Evolutionary conservation across 225 moss, liverwort and hornwort genomes (phyloP).

Genomic region (Thuidium tamariscinum): DNA sequence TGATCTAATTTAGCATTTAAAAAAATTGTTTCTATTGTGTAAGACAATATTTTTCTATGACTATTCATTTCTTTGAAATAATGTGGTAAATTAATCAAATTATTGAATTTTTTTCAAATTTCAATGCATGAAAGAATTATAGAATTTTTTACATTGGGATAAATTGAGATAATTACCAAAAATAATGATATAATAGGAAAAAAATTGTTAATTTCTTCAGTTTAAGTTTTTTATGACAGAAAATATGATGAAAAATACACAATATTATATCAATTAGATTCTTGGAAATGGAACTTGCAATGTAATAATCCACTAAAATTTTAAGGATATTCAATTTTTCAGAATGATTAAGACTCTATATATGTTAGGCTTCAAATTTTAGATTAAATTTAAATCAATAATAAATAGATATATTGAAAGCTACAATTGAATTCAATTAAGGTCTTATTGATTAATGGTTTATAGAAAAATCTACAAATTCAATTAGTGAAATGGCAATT

Average conservation of each 20-base stretch:
- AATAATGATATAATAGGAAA: not conserved
- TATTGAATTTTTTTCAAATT: not conserved
- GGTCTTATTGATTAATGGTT: not conserved
- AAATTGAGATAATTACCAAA: accelerated
- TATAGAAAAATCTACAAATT: not conserved
- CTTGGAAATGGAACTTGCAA: accelerated
- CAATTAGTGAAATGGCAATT: not conserved
- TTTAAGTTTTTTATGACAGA: not conserved
- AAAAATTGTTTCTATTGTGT: not conserved
- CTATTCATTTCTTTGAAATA: too few relatives aligned
- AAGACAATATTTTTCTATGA: not conserved
- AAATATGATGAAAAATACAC: not conserved
- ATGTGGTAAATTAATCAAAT: not conserved
- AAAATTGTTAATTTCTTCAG: not conserved
- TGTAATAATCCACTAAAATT: not conserved
- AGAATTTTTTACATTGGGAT: not conserved
- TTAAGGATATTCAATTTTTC: not conserved
- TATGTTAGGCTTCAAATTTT: not conserved
- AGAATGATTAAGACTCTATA: not conserved
- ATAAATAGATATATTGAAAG: not conserved
- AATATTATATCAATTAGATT: not conserved
- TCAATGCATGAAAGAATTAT: not conserved
- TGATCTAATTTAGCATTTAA: not conserved
- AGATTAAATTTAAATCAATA: not conserved
- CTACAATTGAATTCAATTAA: not conserved